A percentile compares a stretch with the other conserved stretches of the same genome.
These are phyloP conservation scores for Chiua virens DNA, from an alignment of 768 basidiomycete genomes.

Conservation along the genomic window DNA sequence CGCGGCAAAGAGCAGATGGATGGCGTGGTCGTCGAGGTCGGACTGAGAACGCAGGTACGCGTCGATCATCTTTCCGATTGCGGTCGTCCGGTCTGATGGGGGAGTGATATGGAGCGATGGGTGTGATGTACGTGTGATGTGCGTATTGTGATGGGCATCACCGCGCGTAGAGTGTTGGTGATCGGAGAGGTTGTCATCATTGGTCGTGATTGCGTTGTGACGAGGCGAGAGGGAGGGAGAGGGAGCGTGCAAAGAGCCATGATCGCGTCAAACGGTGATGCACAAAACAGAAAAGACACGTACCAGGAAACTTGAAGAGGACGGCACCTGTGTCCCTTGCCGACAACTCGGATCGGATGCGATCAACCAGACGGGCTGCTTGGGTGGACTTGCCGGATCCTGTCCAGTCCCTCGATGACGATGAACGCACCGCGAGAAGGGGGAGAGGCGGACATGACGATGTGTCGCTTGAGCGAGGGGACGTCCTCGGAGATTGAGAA, in stretches of 20 bases:
- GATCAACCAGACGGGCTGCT: slow-evolving; percentile 55
- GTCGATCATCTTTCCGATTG: slow-evolving; percentile 92
- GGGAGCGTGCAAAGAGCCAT: no score
- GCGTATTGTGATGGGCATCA: neutral
- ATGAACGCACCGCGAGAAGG: slow-evolving; percentile 72
- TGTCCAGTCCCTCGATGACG: slow-evolving; percentile 93
- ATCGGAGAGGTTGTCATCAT: no score
- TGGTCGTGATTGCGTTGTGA: neutral
- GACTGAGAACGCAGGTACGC: slow-evolving; percentile 80
- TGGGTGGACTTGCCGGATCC: slow-evolving; percentile 95
- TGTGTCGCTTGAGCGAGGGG: neutral
- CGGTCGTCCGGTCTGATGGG: slow-evolving; percentile 77
- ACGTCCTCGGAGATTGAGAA: no score
- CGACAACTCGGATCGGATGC: slow-evolving; percentile 40
- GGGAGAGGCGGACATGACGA: slow-evolving; percentile 7
- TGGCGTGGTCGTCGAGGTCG: slow-evolving; percentile 87
- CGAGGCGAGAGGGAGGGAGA: no score
- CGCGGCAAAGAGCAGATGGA: slow-evolving; percentile 94
- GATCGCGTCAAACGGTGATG: no score
- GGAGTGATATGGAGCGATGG: neutral
- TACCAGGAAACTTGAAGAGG: slow-evolving; percentile 90
- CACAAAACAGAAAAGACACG: slow-evolving; percentile 8
- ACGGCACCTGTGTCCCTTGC: slow-evolving; percentile 35
- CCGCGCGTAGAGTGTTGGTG: no score
- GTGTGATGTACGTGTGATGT: neutral